phyloP scores from a whole-genome alignment of 2,329 filamentous ascomycete species.

The Anthostomella pinea region DNA sequence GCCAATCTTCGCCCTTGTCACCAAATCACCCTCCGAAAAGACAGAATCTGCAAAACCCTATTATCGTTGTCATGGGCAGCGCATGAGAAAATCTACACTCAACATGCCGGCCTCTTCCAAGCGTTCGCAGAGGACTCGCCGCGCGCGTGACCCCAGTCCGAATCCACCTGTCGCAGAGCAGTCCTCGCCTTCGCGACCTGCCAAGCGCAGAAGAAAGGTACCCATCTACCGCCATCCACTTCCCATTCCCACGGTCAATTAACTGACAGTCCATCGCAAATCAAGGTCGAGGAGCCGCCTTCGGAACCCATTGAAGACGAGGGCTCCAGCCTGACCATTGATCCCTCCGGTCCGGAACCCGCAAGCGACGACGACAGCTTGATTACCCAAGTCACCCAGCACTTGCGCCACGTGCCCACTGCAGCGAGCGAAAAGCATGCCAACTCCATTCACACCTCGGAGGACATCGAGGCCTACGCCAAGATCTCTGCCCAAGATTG shows the following conservation, averaged over 20 bases:
- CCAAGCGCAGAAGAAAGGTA: conserved; percentile 64
- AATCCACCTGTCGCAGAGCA: conserved; percentile 39
- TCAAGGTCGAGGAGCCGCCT: conserved; percentile 41
- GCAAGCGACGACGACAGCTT: conserved; percentile 52
- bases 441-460: conserved; percentile 60
- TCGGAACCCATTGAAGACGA: conserved; percentile 46
- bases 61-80: conserved; percentile 19
- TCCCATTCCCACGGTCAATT: not conserved
- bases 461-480: conserved; percentile 71
- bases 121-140: conserved; percentile 36
- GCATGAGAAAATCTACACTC: conserved; percentile 8
- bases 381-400: conserved; percentile 54
- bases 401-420: conserved; percentile 46
- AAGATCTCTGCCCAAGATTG: conserved; percentile 80
- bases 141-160: conserved; percentile 30
- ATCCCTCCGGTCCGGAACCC: conserved; percentile 37
- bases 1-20: no score
- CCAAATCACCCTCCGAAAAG: no score
- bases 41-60: no score
- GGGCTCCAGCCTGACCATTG: conserved; percentile 40
- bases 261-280: conserved; percentile 13
- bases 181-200: conserved; percentile 59
- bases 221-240: conserved; percentile 13
- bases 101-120: conserved; percentile 40
- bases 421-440: conserved; percentile 61